Base-by-base conservation (phyloP, 768 basidiomycete genomes). In the Russula lepida region DNA sequence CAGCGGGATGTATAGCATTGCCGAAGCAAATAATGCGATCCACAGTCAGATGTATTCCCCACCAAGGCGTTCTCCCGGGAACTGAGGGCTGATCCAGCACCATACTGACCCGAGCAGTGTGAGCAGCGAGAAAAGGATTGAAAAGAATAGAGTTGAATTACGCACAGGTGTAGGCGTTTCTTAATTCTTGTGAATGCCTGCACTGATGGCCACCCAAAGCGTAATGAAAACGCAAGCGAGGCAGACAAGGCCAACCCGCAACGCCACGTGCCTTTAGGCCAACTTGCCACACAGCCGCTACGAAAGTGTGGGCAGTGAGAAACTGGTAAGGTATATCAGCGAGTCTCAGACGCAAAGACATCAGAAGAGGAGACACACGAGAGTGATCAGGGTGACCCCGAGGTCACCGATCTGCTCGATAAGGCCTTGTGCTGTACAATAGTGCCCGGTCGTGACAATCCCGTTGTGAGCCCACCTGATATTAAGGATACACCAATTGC, bases 21-120 rank as follows among this genome's bases (percentile, higher is more conserved):
- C 58, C 5, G 76, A 77, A 49, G 73, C 60, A 32, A 67, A 64
- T 6, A 78, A 68, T 5, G 77, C 71, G 37, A 75, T 47, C 78
- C 78, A 78, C 48, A 79, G 69, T 78, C 79, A 79, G 19, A 77
- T 21, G 57, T 79, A 79, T 66, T 78, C 77, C 1, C 75, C 77
- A 49, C 63, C 72, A 15, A 78, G 69, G n/a, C 73, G 70, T 60
- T 73, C 69, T 1, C 60, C 61, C 2, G 66, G 25, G 65, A 70
- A 74, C 12, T 68, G 33, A 6, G 68, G 47, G 32, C 72, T 69
- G 56, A 80, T 74, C 77, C 77, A 78, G 64, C 78, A 80, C 78
- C 78, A 77, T 74, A 75, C 52, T 63, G 13, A 27, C 5, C 1
- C 21, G 3, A 12, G 19, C 68, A 70, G 57, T 13, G 28, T 44